These are phyloP conservation scores for Ocimum tenuiflorum DNA, from an alignment of 257 asterid genomes.

Conservation along the genomic window DNA sequence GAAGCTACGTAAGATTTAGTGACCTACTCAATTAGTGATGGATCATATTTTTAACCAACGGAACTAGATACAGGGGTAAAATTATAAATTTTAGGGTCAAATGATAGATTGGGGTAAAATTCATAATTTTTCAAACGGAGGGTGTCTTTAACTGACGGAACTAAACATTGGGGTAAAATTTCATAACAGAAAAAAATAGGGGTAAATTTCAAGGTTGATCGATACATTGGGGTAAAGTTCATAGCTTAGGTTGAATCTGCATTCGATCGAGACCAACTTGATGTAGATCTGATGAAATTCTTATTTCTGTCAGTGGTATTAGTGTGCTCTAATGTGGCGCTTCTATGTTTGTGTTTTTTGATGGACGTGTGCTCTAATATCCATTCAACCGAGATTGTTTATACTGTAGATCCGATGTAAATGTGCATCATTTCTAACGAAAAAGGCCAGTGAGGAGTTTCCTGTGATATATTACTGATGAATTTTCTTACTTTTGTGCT, in stretches of 20 bases:
- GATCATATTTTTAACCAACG: too few species aligned
- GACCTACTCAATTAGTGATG: too few species aligned
- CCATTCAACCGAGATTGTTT: constrained; percentile 14
- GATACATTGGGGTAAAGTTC: too few species aligned
- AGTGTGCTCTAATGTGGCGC: neutral
- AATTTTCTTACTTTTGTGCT: neutral
- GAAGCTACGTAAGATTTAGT: too few species aligned
- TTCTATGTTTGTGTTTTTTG: constrained; percentile 27
- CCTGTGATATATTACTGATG: neutral
- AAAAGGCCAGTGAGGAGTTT: neutral
- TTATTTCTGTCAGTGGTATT: neutral
- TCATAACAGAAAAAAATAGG: too few species aligned
- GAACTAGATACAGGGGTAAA: too few species aligned
- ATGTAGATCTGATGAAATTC: constrained; percentile 22
- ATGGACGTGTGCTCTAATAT: constrained; percentile 6
- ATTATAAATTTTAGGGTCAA: too few species aligned
- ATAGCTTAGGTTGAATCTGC: constrained; percentile 14
- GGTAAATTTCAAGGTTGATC: too few species aligned
- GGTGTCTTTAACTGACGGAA: too few species aligned
- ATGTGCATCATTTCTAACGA: neutral
- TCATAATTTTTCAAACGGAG: too few species aligned
- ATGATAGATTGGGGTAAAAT: too few species aligned
- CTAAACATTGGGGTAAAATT: too few species aligned
- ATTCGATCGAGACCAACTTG: constrained; percentile 14
- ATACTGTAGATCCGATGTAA: constrained; percentile 24